Evolutionary conservation across 1,284 basidiomycete species (phyloP).

Genomic region (Exobasidium rhododendri): DNA sequence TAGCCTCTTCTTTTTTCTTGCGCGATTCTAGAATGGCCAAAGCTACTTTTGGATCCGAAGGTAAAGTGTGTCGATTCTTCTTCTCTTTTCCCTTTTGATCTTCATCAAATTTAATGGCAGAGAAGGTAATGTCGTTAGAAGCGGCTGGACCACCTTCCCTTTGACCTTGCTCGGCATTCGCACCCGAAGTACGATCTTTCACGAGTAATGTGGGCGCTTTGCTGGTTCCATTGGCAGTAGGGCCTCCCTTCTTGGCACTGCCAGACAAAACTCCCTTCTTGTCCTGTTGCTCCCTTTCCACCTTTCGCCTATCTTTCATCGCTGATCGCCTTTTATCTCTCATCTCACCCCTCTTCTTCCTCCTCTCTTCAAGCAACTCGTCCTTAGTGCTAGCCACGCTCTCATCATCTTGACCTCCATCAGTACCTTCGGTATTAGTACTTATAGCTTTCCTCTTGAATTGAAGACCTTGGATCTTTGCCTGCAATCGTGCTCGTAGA

Average conservation of each 20-base stretch:
- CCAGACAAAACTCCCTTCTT: constrained; percentile 3
- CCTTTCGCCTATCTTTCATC: constrained; percentile 38
- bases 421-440: constrained; percentile 2
- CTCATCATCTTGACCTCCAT: constrained; percentile 22
- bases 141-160: too few relatives aligned
- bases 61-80: constrained; percentile 43
- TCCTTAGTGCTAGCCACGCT: constrained; percentile 31
- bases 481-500: constrained; percentile 10
- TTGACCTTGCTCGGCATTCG: constrained; percentile 13
- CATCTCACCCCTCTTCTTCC: constrained; percentile 45
- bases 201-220: constrained; percentile 39
- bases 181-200: constrained; percentile 20
- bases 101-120: constrained; percentile 30
- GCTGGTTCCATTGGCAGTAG: constrained; percentile 21
- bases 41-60: constrained; percentile 49
- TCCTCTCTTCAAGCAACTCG: constrained; percentile 47
- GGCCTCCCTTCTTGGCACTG: constrained; percentile 22
- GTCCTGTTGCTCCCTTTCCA: constrained; percentile 21
- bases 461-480: constrained; percentile 6
- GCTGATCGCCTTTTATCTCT: constrained; percentile 43
- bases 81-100: constrained; percentile 19
- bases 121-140: constrained; percentile 30
- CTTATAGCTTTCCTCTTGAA: background rate
- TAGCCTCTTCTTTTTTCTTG: constrained; percentile 39
- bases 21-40: constrained; percentile 45